Percentiles rank a stretch among this genome's conserved stretches.
These are phyloP conservation scores for Aethionema arabicum DNA, from an alignment of 345 rosid species.

Conservation along the genomic window DNA sequence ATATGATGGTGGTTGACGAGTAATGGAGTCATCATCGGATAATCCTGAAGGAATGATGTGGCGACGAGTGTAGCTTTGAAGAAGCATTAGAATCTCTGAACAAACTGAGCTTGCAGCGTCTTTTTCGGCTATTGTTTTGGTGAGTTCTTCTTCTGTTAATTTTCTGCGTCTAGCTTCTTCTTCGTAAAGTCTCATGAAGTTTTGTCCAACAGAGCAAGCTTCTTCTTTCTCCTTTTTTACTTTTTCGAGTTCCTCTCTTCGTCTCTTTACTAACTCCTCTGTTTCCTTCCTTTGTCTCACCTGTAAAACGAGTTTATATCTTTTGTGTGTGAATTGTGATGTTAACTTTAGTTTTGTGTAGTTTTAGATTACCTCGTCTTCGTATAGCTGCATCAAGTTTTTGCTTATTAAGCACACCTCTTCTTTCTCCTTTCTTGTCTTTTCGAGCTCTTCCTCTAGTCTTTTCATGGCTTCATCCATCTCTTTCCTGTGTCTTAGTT, in stretches of 20 bases:
- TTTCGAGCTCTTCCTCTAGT: constrained; percentile 41
- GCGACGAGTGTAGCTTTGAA: constrained; percentile 37
- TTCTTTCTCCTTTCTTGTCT: constrained; percentile 36
- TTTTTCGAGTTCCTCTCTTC: constrained; percentile 39
- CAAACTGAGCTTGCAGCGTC: constrained; percentile 38
- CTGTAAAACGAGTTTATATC: constrained; percentile 10
- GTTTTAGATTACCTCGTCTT: constrained; percentile 32
- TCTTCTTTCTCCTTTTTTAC: constrained; percentile 45
- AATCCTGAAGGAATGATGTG: constrained; percentile 25
- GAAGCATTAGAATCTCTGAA: constrained; percentile 39
- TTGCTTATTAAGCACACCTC: constrained; percentile 38
- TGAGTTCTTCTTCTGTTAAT: constrained; percentile 33
- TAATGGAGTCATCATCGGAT: constrained; percentile 33
- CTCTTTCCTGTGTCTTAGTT: constrained; percentile 43
- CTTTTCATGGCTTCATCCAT: constrained; percentile 33
- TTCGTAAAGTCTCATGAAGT: constrained; percentile 37
- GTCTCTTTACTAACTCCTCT: constrained; percentile 35
- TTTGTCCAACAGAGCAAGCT: constrained; percentile 39
- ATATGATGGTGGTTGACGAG: constrained; percentile 43
- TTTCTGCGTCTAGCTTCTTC: constrained; percentile 37
- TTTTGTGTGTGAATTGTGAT: neutral
- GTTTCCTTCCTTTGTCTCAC: constrained; percentile 39
- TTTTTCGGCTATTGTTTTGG: constrained; percentile 35
- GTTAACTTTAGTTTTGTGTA: neutral
- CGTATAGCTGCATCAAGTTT: constrained; percentile 41